Evolutionary conservation across 192 early-diverging fungal species (phyloP).

Genomic region (Coemansia sp.): DNA sequence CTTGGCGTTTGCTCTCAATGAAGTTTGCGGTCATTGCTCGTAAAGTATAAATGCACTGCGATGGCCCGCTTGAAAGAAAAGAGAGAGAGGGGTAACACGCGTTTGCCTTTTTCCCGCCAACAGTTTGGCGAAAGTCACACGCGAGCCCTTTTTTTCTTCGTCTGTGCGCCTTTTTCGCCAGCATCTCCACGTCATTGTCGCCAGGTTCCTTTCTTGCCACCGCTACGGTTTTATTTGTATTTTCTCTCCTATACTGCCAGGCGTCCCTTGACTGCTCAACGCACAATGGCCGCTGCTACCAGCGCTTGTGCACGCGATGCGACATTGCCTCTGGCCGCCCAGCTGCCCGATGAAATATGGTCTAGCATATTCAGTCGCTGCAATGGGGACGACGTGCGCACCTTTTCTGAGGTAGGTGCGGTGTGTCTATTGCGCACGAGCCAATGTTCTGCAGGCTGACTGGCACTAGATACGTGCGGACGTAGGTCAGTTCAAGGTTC

Average conservation of each 20-base stretch:
- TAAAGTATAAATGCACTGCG: conserved; percentile 5
- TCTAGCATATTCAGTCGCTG: conserved; percentile 23
- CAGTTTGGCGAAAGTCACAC: conserved; percentile 1
- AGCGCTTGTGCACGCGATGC: not conserved
- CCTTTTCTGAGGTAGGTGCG: conserved; percentile 22
- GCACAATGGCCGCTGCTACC: conserved; percentile 1
- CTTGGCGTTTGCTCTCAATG: conserved; percentile 40
- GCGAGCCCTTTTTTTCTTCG: not conserved
- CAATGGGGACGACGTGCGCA: conserved; percentile 36
- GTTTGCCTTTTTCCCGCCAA: not conserved
- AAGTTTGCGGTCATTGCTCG: conserved; percentile 32
- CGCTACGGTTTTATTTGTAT: not conserved
- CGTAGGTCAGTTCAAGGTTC: not conserved
- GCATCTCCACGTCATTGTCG: too few species aligned
- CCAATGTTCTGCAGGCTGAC: too few species aligned
- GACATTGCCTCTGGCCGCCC: not conserved
- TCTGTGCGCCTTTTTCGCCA: not conserved
- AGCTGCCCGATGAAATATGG: conserved; percentile 29
- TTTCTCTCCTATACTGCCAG: not conserved
- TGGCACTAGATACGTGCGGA: too few species aligned
- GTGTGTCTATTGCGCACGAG: too few species aligned
- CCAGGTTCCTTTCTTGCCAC: not conserved
- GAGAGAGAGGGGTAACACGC: not conserved
- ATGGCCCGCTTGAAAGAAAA: not conserved
- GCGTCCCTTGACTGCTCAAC: not conserved